These are phyloP conservation scores for Solanum pinnatisectum DNA, from an alignment of 257 asterid genomes.

Conservation along the genomic window DNA sequence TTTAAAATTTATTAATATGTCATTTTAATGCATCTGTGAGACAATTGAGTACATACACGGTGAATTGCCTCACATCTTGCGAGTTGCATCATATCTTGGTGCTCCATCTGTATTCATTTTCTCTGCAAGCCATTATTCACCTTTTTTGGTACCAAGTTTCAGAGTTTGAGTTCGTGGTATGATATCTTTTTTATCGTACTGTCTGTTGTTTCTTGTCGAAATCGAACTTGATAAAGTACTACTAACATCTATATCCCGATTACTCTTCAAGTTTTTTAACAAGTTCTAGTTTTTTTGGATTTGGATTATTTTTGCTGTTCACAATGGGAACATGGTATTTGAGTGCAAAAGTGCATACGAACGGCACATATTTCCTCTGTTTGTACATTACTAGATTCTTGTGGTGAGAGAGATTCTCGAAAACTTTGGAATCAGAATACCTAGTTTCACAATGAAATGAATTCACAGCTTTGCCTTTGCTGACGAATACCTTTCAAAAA, in stretches of 20 bases:
- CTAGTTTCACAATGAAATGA: background rate
- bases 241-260: background rate
- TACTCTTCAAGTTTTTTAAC: background rate
- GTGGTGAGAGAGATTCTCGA: background rate
- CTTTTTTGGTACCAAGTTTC: background rate
- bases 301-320: background rate
- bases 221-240: background rate
- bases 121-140: background rate
- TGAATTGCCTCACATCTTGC: constrained; percentile 52
- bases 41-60: too few species aligned
- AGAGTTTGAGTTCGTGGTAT: background rate
- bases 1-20: too few species aligned
- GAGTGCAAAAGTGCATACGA: background rate
- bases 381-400: background rate
- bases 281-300: background rate
- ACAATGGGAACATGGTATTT: background rate
- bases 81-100: constrained; percentile 90
- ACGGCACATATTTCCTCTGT: background rate
- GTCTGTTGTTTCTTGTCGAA: background rate
- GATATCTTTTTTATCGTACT: background rate
- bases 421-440: background rate
- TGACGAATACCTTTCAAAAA: background rate
- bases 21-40: too few species aligned
- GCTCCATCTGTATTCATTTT: constrained; percentile 56
- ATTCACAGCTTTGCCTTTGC: background rate